Conservation (phyloP, 345 rosid genomes). For the Populus pruinosa region DNA sequence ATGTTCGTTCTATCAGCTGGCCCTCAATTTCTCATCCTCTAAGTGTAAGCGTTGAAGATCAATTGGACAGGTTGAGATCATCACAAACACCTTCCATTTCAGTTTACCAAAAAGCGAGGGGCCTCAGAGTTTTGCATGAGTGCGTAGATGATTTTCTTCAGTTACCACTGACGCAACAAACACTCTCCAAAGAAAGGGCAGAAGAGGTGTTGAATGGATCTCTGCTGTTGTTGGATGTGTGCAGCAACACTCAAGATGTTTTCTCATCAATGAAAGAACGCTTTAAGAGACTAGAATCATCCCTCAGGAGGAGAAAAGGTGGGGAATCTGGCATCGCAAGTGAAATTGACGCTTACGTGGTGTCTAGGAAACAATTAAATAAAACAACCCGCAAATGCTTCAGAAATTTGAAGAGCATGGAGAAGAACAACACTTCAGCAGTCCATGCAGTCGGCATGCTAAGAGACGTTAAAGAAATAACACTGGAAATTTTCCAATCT, state of each 20-base stretch:
- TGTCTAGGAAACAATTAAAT: not conserved
- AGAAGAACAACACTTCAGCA: not conserved
- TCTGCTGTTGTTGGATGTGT: not conserved
- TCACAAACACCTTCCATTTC: slow-evolving; percentile 20
- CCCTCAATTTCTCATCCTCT: slow-evolving; percentile 34
- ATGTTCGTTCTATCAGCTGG: slow-evolving; percentile 27
- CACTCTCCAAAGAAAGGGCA: not conserved
- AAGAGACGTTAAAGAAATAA: not conserved
- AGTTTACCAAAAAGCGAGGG: not conserved
- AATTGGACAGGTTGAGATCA: slow-evolving; percentile 19
- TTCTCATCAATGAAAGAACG: slow-evolving; percentile 6
- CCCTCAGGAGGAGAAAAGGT: slow-evolving; percentile 1
- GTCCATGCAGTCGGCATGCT: not conserved
- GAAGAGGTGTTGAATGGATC: slow-evolving; percentile 9
- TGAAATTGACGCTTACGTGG: slow-evolving; percentile 1
- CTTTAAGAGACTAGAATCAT: not conserved
- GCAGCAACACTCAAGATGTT: slow-evolving; percentile 2
- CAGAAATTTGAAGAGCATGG: not conserved
- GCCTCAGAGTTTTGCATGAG: slow-evolving; percentile 2
- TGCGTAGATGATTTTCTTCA: slow-evolving; percentile 6
- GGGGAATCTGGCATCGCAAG: slow-evolving; percentile 1
- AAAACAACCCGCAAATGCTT: not conserved
- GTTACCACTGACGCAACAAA: not conserved
- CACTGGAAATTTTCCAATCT: not conserved
- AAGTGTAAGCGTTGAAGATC: slow-evolving; percentile 11